These are phyloP conservation scores for Blastomyces parvus DNA, from an alignment of 2,329 filamentous ascomycete genomes.

Conservation along the genomic window DNA sequence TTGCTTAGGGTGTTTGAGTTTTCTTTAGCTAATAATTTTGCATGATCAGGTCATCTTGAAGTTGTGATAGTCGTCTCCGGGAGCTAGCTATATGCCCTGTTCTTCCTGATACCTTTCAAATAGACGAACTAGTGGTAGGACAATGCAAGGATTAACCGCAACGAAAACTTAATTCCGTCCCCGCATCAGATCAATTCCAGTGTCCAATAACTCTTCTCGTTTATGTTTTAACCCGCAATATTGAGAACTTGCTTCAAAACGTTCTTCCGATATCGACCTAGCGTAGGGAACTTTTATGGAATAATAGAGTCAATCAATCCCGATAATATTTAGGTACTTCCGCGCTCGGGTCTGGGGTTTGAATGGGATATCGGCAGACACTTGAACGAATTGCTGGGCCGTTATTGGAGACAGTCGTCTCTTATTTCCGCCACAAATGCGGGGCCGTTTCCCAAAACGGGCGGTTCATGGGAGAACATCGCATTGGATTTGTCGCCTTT, in stretches of 20 bases:
- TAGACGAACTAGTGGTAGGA: neutral
- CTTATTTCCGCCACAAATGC: neutral
- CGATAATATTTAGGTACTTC: too few relatives aligned
- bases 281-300: neutral
- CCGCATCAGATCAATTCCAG: neutral
- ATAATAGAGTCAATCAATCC: neutral
- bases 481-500: neutral
- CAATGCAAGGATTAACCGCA: neutral
- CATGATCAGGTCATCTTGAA: neutral
- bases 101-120: neutral
- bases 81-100: neutral
- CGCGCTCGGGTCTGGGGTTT: too few relatives aligned
- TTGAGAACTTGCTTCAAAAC: neutral
- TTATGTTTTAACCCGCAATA: neutral
- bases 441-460: neutral
- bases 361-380: neutral
- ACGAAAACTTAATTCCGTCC: neutral
- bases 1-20: neutral
- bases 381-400: neutral
- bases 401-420: neutral
- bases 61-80: conserved; percentile 2
- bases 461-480: neutral
- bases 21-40: neutral
- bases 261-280: neutral
- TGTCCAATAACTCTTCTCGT: neutral